These are phyloP conservation scores for Paecilomyces dactylethromorphus DNA, from an alignment of 2,329 filamentous ascomycete genomes.

Conservation along the genomic window DNA sequence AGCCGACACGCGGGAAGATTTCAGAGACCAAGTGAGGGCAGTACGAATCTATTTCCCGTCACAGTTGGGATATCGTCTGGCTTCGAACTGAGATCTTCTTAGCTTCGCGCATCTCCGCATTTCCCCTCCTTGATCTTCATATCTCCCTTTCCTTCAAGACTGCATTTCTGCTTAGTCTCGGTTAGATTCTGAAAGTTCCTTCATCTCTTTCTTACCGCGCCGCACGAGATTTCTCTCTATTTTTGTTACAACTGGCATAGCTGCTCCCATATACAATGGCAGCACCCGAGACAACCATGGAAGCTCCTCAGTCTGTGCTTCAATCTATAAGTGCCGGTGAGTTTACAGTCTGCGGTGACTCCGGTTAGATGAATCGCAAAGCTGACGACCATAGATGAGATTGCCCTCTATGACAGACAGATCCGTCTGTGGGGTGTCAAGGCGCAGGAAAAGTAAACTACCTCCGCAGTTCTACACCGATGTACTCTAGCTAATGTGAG, in stretches of 20 bases:
- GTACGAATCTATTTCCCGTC: neutral
- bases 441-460: slow-evolving; percentile 66
- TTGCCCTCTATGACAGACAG: slow-evolving; percentile 93
- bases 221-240: neutral
- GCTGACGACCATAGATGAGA: slow-evolving; percentile 64
- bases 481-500: neutral
- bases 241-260: neutral
- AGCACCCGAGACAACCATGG: slow-evolving; percentile 12
- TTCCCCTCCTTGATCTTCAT: neutral
- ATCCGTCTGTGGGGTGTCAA: slow-evolving; percentile 96
- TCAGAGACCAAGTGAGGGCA: neutral
- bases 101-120: neutral
- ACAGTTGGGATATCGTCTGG: neutral
- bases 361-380: neutral
- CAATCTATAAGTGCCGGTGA: slow-evolving; percentile 30
- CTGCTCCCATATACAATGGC: neutral
- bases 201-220: neutral
- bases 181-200: neutral
- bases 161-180: neutral
- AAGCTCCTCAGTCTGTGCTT: slow-evolving; percentile 12
- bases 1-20: neutral
- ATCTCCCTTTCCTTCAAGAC: neutral
- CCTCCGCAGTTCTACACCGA: neutral
- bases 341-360: neutral
- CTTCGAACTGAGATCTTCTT: neutral